These are phyloP conservation scores for Coleophoma cylindrospora DNA, from an alignment of 2,329 filamentous ascomycete genomes.

Conservation along the genomic window DNA sequence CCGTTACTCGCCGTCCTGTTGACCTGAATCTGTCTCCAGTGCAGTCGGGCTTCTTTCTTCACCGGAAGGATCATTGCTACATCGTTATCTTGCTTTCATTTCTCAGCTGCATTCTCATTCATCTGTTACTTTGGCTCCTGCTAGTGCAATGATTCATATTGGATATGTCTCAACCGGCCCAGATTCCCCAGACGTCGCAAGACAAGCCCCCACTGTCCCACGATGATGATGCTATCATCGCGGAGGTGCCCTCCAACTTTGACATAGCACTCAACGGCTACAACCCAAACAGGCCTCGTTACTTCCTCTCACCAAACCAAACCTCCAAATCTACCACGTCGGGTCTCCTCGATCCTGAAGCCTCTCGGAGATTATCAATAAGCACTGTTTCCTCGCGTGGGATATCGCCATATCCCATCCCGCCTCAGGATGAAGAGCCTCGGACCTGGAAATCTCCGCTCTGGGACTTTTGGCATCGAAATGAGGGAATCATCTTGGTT, in stretches of 20 bases:
- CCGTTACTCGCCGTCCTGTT: no score
- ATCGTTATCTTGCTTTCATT: no score
- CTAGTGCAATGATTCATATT: constrained; percentile 15
- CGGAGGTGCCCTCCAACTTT: constrained; percentile 21
- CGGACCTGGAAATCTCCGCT: constrained; percentile 12
- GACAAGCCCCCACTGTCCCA: constrained; percentile 9
- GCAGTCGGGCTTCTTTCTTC: no score
- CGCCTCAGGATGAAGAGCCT: not conserved
- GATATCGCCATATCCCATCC: constrained; percentile 11
- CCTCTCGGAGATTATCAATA: constrained; percentile 33
- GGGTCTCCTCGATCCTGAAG: constrained; percentile 24
- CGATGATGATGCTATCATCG: constrained; percentile 16
- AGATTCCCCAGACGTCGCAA: constrained; percentile 7
- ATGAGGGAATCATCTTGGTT: constrained; percentile 71
- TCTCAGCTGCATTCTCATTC: no score
- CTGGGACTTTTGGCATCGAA: constrained; percentile 50
- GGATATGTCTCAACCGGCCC: constrained; percentile 10
- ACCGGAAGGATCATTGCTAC: no score
- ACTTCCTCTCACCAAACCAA: constrained; percentile 10
- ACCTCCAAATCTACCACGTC: constrained; percentile 8
- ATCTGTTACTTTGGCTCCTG: constrained; percentile 8
- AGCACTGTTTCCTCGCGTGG: constrained; percentile 33
- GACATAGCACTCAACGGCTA: constrained; percentile 19
- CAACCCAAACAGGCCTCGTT: constrained; percentile 4
- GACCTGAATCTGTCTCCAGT: no score